A percentile compares a stretch with the other conserved stretches of the same genome.
phyloP scores from a whole-genome alignment of 2,329 filamentous ascomycete genomes.

The Colletotrichum sp. region DNA sequence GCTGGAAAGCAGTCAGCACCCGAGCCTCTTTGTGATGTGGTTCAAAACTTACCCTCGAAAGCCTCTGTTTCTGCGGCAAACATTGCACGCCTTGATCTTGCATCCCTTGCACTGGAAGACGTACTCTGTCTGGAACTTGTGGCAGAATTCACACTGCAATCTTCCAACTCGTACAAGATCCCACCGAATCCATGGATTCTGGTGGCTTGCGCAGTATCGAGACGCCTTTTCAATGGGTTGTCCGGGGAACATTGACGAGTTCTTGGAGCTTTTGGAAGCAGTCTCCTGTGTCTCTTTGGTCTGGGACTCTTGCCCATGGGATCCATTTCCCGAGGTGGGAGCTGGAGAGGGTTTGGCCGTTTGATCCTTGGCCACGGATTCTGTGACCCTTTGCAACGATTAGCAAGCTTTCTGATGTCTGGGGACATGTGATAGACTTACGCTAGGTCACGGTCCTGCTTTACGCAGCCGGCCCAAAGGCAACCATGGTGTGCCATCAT shows the following conservation, averaged over 20 bases:
- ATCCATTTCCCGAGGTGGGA: neutral
- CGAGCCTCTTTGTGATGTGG: neutral
- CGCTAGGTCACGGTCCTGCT: neutral
- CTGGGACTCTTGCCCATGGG: accelerated
- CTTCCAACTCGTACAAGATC: neutral
- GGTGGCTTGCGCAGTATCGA: neutral
- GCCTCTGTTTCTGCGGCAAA: neutral
- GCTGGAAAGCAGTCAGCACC: neutral
- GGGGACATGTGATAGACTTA: neutral
- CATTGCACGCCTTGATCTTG: neutral
- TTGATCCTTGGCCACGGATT: neutral
- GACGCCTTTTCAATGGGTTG: neutral
- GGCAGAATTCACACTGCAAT: neutral
- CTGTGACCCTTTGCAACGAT: neutral
- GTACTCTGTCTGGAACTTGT: neutral
- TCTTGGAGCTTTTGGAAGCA: neutral
- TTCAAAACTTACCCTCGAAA: neutral
- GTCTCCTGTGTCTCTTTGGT: accelerated
- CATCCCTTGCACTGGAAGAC: neutral
- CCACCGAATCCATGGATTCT: neutral
- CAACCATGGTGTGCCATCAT: neutral
- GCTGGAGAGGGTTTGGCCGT: neutral
- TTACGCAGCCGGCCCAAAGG: neutral
- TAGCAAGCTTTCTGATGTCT: neutral
- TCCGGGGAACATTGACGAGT: neutral